Evolutionary conservation across 306 rosid species (phyloP), one percentile per base, ranked within the genome.

Genomic region (Vigna nakashimae): DNA sequence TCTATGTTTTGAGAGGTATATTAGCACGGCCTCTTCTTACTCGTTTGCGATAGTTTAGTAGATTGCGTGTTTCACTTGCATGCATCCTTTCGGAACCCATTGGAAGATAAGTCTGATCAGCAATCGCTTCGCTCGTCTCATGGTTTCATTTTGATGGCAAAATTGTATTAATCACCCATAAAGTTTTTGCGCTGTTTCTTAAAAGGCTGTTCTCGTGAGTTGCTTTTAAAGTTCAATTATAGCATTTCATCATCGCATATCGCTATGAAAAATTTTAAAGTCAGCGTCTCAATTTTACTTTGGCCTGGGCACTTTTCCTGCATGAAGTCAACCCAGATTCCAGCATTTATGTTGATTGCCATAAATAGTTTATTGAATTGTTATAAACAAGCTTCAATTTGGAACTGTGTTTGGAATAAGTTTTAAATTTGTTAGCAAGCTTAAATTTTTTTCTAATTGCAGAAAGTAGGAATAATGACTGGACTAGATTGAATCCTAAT

Each of bases 1-100:
- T 80, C 53, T 65, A 62, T 74, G 24, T 46, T 53, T 77, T 53
- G 75, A 73, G 4, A 48, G 88, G 88, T 81, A 77, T 45, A 43
- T 65, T 48, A 38, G 2, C 38, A 8, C 10, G 9, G 11, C 15
- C 9, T 59, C 55, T 15, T 51, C 52, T n/a, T 66, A 7, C 59
- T 26, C 34, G 51, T 0, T 58, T 52, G 5, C 51, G 4, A 53
- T 32, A n/a, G 3, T 38, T 82, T 26, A 3, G 3, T 57, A 59
- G 52, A 17, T 69, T 40, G 20, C 15, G 10, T 24, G 55, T 66
- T 62, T 79, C 17, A 14, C 46, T 42, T 34, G 7, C 74, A 22
- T 15, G 55, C 65, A 36, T 64, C 80, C 11, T 63, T 2, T 16
- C 26, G 11, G 4, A 52, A 38, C 26, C 17, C 43, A n/a, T 60